Evolutionary conservation across 1,284 basidiomycete genomes (phyloP).

Genomic region (Butyriboletus appendiculatus): DNA sequence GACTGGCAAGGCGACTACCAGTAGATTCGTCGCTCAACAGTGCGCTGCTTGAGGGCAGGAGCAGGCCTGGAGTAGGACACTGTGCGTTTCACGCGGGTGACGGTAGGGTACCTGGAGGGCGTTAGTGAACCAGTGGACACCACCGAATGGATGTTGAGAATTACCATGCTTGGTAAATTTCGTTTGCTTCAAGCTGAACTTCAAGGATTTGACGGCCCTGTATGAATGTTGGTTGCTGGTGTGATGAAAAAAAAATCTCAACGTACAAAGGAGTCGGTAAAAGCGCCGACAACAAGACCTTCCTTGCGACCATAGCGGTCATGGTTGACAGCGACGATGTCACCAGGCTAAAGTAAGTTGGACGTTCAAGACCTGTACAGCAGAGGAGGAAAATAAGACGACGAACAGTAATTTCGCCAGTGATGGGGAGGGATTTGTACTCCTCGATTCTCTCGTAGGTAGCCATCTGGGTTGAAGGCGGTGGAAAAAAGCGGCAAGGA

Average conservation of each 20-base stretch:
- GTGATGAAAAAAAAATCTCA: background rate
- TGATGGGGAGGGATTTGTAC: slow-evolving; percentile 22
- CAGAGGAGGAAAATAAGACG: background rate
- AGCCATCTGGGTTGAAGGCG: slow-evolving; percentile 25
- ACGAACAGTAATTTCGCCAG: slow-evolving; percentile 40
- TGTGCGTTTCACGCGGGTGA: slow-evolving; percentile 72
- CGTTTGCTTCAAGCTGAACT: slow-evolving; percentile 69
- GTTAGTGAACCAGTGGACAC: slow-evolving; percentile 2
- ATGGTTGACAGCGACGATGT: slow-evolving; percentile 75
- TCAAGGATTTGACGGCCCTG: slow-evolving; percentile 80
- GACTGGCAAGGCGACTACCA: slow-evolving; percentile 45
- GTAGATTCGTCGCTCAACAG: slow-evolving; percentile 69
- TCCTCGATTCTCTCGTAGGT: slow-evolving; percentile 37
- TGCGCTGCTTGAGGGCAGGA: slow-evolving; percentile 43
- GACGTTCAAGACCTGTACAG: background rate
- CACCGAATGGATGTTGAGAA: slow-evolving; percentile 15
- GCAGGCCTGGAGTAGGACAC: slow-evolving; percentile 55
- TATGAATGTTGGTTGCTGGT: slow-evolving; percentile 2
- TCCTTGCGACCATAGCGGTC: slow-evolving; percentile 62
- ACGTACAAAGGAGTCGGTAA: slow-evolving; percentile 67
- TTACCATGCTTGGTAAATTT: slow-evolving; percentile 69
- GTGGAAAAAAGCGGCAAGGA: slow-evolving; percentile 9
- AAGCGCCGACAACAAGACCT: slow-evolving; percentile 74
- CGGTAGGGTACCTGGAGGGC: slow-evolving; percentile 58
- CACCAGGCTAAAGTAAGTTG: slow-evolving; percentile 55